phyloP scores from a whole-genome alignment of 257 asterid genomes.

The Salvia miltiorrhiza region DNA sequence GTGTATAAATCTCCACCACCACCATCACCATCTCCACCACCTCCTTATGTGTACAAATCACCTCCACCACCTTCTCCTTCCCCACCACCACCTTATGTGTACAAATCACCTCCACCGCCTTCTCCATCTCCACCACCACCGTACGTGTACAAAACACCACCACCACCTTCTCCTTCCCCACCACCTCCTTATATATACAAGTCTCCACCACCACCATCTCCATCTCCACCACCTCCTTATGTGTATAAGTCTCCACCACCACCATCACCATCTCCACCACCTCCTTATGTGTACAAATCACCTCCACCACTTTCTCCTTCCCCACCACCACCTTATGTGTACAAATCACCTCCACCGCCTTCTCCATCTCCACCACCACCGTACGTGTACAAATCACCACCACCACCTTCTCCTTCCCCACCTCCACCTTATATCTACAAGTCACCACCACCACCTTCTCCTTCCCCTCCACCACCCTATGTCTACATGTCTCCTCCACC shows the following conservation, averaged over 20 bases:
- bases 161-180: constrained; percentile 32
- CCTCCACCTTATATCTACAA: not conserved
- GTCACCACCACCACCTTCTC: not conserved
- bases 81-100: constrained; percentile 37
- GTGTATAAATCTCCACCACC: constrained; percentile 38
- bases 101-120: constrained; percentile 42
- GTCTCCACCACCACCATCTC: constrained; percentile 44
- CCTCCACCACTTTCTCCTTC: constrained; percentile 26
- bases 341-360: constrained; percentile 29
- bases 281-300: constrained; percentile 17
- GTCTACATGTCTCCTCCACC: constrained; percentile 28
- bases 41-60: constrained; percentile 30
- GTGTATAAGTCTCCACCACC: constrained; percentile 46
- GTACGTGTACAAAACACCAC: constrained; percentile 31
- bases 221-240: constrained; percentile 25
- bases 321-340: constrained; percentile 43
- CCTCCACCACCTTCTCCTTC: constrained; percentile 40
- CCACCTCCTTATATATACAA: constrained; percentile 31
- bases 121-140: constrained; percentile 26
- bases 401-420: not conserved
- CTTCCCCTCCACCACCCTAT: constrained; percentile 36
- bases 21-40: constrained; percentile 25
- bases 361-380: constrained; percentile 40
- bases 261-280: constrained; percentile 33
- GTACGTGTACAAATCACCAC: not conserved